Percentiles rank a stretch among this genome's conserved stretches.
Conservation (phyloP, 2,329 filamentous ascomycete genomes). For the Diaporthe ilicicola region DNA sequence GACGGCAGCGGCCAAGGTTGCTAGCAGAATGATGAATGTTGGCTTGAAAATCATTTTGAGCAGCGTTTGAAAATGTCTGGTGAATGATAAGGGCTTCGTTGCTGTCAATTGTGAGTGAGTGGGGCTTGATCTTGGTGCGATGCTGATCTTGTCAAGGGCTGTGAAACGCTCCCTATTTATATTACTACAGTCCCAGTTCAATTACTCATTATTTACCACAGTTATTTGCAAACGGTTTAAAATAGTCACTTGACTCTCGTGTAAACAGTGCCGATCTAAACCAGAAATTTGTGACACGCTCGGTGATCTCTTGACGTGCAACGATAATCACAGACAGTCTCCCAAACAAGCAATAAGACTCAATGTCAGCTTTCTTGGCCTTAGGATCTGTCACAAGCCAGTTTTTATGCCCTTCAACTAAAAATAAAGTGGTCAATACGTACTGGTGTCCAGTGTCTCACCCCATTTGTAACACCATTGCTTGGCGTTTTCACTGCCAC, state of each 20-base stretch:
- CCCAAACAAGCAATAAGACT: neutral
- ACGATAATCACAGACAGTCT: neutral
- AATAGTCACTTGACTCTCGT: neutral
- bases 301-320: neutral
- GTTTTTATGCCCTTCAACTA: neutral
- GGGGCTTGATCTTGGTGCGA: neutral
- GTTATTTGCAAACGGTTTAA: neutral
- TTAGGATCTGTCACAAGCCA: neutral
- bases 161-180: neutral
- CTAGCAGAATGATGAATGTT: neutral
- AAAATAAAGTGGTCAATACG: neutral
- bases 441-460: neutral
- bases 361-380: neutral
- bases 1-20: neutral
- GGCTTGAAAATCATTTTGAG: neutral
- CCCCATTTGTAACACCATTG: neutral
- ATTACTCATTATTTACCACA: too few species aligned
- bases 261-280: neutral
- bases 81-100: neutral
- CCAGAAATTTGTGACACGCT: neutral
- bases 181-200: neutral
- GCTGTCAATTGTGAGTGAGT: too few species aligned
- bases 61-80: too few species aligned
- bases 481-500: neutral
- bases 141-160: neutral